These are phyloP conservation scores for Vaucheria bursata DNA, from an alignment of 352 stramenopile species.

Conservation along the genomic window DNA sequence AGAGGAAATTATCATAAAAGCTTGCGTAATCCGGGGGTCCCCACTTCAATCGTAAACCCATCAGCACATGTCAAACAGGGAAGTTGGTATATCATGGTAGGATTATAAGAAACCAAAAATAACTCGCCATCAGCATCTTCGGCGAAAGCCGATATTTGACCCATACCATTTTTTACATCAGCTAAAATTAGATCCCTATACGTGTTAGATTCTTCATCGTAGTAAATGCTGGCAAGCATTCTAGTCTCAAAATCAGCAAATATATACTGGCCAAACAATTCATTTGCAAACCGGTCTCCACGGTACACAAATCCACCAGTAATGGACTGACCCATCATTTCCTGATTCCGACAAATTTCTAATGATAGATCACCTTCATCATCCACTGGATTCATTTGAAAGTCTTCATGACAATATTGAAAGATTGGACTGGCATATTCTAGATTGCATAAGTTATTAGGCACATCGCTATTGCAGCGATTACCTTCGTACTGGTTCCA, in stretches of 20 bases:
- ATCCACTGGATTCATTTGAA: neutral
- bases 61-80: neutral
- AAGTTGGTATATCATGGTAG: neutral
- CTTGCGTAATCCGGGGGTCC: no score
- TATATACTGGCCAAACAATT: slow-evolving; percentile 14
- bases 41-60: neutral
- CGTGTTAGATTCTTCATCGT: neutral
- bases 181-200: neutral
- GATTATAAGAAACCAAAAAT: neutral
- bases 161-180: neutral
- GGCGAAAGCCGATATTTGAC: neutral
- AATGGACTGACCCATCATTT: slow-evolving; percentile 5
- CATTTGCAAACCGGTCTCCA: neutral
- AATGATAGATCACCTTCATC: neutral
- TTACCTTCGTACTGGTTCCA: neutral
- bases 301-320: slow-evolving; percentile 25
- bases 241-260: slow-evolving; percentile 22
- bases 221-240: neutral
- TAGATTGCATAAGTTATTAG: neutral
- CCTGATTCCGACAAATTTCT: neutral
- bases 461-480: neutral
- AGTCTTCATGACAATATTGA: slow-evolving; percentile 11
- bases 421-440: neutral
- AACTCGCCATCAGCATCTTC: neutral
- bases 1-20: no score